Conservation (phyloP, 192 early-diverging fungal species). For the Coemansia sp. region DNA sequence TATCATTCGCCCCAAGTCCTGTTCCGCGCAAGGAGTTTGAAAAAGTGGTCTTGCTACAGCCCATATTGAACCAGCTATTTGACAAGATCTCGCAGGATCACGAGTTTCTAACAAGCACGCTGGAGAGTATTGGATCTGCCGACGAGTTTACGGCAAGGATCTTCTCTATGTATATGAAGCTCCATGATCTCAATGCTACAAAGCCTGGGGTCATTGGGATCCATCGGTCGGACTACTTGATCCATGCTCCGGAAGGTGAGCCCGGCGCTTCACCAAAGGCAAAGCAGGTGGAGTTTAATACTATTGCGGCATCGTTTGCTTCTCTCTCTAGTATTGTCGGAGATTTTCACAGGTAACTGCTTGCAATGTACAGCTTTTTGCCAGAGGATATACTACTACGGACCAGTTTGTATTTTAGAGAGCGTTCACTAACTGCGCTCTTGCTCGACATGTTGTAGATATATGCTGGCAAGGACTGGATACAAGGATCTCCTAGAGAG, state of each 20-base stretch:
- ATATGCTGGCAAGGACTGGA: slow-evolving; percentile 35
- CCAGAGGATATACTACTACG: neutral
- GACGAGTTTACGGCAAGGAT: slow-evolving; percentile 83
- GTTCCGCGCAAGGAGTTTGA: slow-evolving; percentile 75
- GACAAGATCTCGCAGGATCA: slow-evolving; percentile 75
- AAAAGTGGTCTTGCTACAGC: slow-evolving; percentile 73
- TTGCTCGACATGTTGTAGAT: neutral
- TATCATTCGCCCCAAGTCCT: slow-evolving; percentile 83
- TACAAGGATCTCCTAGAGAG: slow-evolving; percentile 25
- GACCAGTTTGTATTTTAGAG: too few species aligned
- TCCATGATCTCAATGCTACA: slow-evolving; percentile 37
- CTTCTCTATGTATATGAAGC: slow-evolving; percentile 74
- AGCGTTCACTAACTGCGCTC: neutral
- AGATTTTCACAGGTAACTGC: slow-evolving; percentile 78
- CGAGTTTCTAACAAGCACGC: slow-evolving; percentile 63
- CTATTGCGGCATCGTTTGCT: slow-evolving; percentile 90
- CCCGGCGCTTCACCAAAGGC: slow-evolving; percentile 32
- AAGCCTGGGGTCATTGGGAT: slow-evolving; percentile 76
- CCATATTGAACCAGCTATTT: slow-evolving; percentile 78
- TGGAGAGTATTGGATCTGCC: slow-evolving; percentile 52
- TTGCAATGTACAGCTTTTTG: neutral
- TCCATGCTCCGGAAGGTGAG: slow-evolving; percentile 61
- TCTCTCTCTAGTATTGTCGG: slow-evolving; percentile 72
- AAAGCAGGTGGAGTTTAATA: slow-evolving; percentile 96
- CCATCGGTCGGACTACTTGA: slow-evolving; percentile 90